Percentiles rank a stretch among this genome's conserved stretches.
Evolutionary conservation across 2,329 filamentous ascomycete species (phyloP).

Genomic region (Verticillium dahliae): DNA sequence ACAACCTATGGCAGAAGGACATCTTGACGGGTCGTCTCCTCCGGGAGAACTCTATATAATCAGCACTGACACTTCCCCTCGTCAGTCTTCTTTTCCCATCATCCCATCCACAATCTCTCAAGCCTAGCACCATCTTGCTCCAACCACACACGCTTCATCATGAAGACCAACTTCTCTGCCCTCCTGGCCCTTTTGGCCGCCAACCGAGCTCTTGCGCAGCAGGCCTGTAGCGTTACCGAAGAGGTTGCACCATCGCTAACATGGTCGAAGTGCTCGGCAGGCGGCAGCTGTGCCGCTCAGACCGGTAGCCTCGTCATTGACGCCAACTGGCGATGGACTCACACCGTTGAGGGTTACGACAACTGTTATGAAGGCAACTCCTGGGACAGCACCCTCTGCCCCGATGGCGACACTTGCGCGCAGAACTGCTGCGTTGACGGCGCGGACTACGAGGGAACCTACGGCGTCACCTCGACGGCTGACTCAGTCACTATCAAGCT

Average conservation of each 20-base stretch:
- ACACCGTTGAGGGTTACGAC: constrained; percentile 34
- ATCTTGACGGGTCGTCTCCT: no score
- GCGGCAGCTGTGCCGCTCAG: constrained; percentile 42
- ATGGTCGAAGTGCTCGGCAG: constrained; percentile 45
- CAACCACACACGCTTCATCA: background rate
- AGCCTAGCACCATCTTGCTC: background rate
- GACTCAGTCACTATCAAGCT: constrained; percentile 49
- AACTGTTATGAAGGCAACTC: constrained; percentile 53
- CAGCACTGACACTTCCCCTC: no score
- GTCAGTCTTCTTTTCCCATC: background rate
- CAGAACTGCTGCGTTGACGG: constrained; percentile 46
- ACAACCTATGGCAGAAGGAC: no score
- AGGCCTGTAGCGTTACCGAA: constrained; percentile 38
- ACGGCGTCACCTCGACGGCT: constrained; percentile 46
- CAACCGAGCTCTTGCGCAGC: constrained; percentile 35
- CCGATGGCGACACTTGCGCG: constrained; percentile 35
- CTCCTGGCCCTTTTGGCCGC: constrained; percentile 26
- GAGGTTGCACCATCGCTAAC: constrained; percentile 47
- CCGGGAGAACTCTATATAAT: background rate
- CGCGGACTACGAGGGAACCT: constrained; percentile 43
- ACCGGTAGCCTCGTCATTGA: constrained; percentile 47
- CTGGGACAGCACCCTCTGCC: constrained; percentile 35
- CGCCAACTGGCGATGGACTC: constrained; percentile 57
- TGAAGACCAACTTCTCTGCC: constrained; percentile 21
- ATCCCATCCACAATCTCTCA: background rate